phyloP scores from a whole-genome alignment of 768 basidiomycete species.

The Russula olivacea region DNA sequence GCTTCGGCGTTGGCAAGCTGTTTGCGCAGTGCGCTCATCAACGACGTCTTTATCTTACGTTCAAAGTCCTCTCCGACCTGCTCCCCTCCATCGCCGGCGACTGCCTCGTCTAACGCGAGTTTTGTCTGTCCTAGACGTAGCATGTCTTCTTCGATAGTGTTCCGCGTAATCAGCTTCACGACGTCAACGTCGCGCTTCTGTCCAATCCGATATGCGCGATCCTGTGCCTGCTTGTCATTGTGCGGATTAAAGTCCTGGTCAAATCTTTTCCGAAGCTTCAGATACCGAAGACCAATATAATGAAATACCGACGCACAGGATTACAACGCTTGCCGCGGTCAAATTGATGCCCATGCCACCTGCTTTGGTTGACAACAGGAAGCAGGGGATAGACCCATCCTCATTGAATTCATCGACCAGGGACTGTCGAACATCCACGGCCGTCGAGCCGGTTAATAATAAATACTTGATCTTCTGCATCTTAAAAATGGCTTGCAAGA shows the following conservation, averaged over 20 bases:
- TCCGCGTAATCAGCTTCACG: conserved; percentile 85
- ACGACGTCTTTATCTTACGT: conserved; percentile 73
- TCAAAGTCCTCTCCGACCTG: conserved; percentile 51
- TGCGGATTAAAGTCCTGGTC: conserved; percentile 98
- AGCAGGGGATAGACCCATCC: conserved; percentile 77
- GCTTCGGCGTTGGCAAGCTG: conserved; percentile 38
- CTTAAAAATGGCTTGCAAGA: conserved; percentile 77
- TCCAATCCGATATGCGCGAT: conserved; percentile 95
- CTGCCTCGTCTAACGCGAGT: conserved; percentile 87
- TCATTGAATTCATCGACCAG: conserved; percentile 95
- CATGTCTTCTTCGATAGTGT: conserved; percentile 97
- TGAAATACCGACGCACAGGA: conserved; percentile 53
- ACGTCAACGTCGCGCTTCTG: conserved; percentile 93
- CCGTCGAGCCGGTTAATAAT: conserved; percentile 85
- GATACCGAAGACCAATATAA: conserved; percentile 1
- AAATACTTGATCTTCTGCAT: conserved; percentile 68
- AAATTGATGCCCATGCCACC: conserved; percentile 97
- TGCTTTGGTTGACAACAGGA: conserved; percentile 87
- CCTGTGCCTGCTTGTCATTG: conserved; percentile 96
- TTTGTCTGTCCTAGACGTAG: conserved; percentile 83
- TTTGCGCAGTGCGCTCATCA: conserved; percentile 78
- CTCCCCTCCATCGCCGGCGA: conserved; percentile 70
- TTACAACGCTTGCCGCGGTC: conserved; percentile 91
- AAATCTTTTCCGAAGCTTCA: conserved; percentile 47
- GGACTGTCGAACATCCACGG: conserved; percentile 88